Base-by-base conservation (phyloP, 495 filamentous ascomycete species). In the Hyaloscypha bicolor region DNA sequence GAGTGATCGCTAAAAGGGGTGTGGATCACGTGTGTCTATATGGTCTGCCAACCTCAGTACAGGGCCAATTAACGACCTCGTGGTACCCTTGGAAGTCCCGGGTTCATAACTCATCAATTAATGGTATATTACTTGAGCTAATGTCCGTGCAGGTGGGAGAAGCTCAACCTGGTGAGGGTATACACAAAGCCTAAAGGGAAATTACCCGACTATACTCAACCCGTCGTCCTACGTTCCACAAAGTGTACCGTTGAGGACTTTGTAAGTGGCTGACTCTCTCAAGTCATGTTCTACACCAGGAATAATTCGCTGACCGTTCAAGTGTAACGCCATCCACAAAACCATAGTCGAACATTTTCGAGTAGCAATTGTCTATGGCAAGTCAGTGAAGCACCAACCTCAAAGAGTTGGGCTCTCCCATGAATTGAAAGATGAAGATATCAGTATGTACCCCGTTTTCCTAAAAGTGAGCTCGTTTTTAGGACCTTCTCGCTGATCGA, bases 171-270 rank as follows among this genome's bases (percentile, higher is more conserved):
- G 64, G 87, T 91, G 68, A 85, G 95, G 73, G 90, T 99, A 62
- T 99, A 99, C 84, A 99, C 95, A 62, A 99, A 99, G 80, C 95
- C 95, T 69, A 98, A 98, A 81, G 94, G 94, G 65, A 93, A 90
- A 80, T 82, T 91, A 75, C 95, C 95, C 48, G 96, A 99, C 79
- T 99, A 98, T 80, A 88, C 86, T 66, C 82, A 90, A 56, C 95
- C 95, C 60, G 95, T 99, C 55, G 95, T 99, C 72, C 85, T 99
- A 61, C 87, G 90, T 73, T 85, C 90, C 64, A 87, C 80, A 22
- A 90, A 86, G 70, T 94, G 92, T 79, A 97, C 92, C 19, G 89
- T 99, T 53, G 95, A 99, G 75, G 96, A 98, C 75, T 99, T 99
- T 78, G 94, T 97, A 85, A 81, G 93, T 86, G 63, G 67, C 66